These are phyloP conservation scores for Solanum stenotomum DNA, from an alignment of 257 asterid genomes.

Conservation along the genomic window DNA sequence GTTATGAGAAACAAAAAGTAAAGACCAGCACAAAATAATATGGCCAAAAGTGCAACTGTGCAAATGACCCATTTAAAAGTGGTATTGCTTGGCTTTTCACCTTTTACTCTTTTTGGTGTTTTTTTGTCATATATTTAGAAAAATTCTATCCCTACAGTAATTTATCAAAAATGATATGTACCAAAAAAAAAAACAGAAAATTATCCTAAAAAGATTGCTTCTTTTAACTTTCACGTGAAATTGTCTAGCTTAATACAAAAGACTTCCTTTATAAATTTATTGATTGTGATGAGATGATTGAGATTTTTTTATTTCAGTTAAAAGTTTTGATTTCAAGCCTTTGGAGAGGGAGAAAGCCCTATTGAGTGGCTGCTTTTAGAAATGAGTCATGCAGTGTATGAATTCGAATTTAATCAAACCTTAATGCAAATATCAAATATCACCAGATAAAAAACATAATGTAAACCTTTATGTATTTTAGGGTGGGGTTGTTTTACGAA, in stretches of 20 bases:
- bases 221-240: background rate
- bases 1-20: background rate
- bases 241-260: background rate
- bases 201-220: background rate
- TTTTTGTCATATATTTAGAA: background rate
- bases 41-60: background rate
- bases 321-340: background rate
- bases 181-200: background rate
- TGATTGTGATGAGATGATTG: background rate
- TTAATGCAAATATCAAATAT: background rate
- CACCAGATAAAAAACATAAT: background rate
- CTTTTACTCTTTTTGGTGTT: background rate
- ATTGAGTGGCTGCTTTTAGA: background rate
- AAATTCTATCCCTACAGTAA: background rate
- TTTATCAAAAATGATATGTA: background rate
- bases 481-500: background rate
- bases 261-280: background rate
- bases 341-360: background rate
- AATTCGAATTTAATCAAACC: background rate
- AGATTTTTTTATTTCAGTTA: background rate
- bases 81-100: background rate
- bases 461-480: background rate
- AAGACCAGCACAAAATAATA: background rate
- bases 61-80: background rate
- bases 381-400: background rate